Evolutionary conservation across 2,329 filamentous ascomycete genomes (phyloP).

Genomic region (Sordariomycetes sp.): DNA sequence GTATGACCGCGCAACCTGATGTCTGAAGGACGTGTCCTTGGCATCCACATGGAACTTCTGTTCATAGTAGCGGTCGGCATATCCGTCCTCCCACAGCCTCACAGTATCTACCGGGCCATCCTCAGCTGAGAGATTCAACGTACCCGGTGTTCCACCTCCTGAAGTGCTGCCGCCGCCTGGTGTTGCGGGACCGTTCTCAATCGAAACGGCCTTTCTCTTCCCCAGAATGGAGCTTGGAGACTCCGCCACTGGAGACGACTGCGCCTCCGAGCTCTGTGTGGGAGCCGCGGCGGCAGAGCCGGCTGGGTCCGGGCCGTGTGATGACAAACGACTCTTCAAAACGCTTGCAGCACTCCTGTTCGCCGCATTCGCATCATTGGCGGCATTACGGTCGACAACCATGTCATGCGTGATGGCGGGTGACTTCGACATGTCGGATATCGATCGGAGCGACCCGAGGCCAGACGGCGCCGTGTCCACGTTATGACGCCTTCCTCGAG

Average conservation of each 20-base stretch:
- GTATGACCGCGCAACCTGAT: constrained; percentile 81
- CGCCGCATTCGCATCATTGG: constrained; percentile 59
- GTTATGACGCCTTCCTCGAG: constrained; percentile 9
- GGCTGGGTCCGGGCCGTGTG: neutral
- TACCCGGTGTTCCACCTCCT: constrained; percentile 21
- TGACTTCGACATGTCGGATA: constrained; percentile 36
- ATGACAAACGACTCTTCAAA: constrained; percentile 59
- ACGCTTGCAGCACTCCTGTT: constrained; percentile 93
- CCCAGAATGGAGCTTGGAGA: constrained; percentile 26
- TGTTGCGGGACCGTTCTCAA: constrained; percentile 49
- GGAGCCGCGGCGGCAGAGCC: neutral
- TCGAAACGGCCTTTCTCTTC: constrained; percentile 65
- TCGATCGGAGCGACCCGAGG: constrained; percentile 16
- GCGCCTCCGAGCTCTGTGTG: neutral
- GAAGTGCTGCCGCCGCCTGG: constrained; percentile 43
- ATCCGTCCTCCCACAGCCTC: constrained; percentile 87
- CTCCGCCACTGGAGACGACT: neutral
- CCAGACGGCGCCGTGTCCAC: constrained; percentile 5
- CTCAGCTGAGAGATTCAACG: constrained; percentile 29
- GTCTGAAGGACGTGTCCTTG: constrained; percentile 72
- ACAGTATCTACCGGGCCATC: constrained; percentile 68
- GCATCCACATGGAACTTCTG: constrained; percentile 86
- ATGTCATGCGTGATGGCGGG: constrained; percentile 70
- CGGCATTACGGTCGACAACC: constrained; percentile 60
- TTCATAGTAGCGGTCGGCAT: constrained; percentile 90